Evolutionary conservation across 805 yeast genomes (phyloP), one percentile per base, ranked within the genome.

Genomic region (Kluyveromyces siamensis): DNA sequence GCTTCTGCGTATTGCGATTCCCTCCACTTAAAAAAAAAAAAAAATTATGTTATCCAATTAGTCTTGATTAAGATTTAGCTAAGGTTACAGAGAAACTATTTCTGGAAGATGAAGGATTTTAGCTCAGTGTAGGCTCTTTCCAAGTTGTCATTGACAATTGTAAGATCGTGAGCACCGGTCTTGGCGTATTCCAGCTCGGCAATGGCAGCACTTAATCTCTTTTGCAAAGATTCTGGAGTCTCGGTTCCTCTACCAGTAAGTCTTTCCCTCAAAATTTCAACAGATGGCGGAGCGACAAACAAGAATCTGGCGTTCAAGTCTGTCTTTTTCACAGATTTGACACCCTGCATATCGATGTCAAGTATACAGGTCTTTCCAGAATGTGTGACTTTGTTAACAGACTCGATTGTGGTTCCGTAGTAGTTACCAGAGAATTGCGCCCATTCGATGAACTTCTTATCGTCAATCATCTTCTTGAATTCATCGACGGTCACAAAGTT

Each of bases 321-420:
- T 16, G 96, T 80, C 48, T 79, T 71, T 72, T 93, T 93, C 55
- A 93, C 96, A 25, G 88, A 76, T 71, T 86, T 84, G 60, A 93
- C 99, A 56, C 99, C 99, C 72, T 93, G 98, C 97, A 91, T 90
- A 77, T 93, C 99, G 56, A 93, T 93, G 70, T 93, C 99, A 64
- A 93, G 75, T 53, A 93, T 83, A 73, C 98, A 93, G 47, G 83
- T 83, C 67, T 76, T 80, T 58, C 88, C 86, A 51, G 75, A 66
- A 46, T 69, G 68, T 33, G 74, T 67, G 40, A 71, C 75, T 42
- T 76, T 72, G 58, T 85, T 77, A 42, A 93, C 97, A 30, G 96
- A 83, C 62, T 80, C 83, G 59, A 88, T 75, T 43, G 96, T 75
- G 45, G 99, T 93, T 50, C 99, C 99, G 70, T 93, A 93, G 75